Base-by-base conservation (phyloP, 2,329 filamentous ascomycete genomes). In the Arthrobotrys pseudoclavata region DNA sequence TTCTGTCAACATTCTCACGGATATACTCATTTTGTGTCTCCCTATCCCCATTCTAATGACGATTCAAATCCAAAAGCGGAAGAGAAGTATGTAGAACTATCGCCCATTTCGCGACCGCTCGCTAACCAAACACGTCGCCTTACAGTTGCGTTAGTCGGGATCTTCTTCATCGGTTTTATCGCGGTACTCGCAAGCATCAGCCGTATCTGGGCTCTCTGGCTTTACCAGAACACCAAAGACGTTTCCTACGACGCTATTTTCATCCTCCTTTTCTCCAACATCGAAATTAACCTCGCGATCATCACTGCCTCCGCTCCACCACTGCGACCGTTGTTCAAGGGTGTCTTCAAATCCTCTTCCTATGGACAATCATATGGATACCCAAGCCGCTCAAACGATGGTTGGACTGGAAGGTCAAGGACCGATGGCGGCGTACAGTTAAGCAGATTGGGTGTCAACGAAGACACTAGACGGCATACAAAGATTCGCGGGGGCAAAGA, bases 21-120 rank as follows among this genome's bases (percentile, higher is more conserved):
- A 88, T 71, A 71, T 86, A 10, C 72, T 86, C 62, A 85, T 88
- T 47, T 80, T 87, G 37, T 26, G 83, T 9, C 80, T 88, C 40
- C 86, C 87, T 0, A 84, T 88, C 71, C 83, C 85, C 24, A 85
- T 85, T n/a, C 83, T 88, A 9, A 85, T 86, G 83, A 80, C 82
- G 15, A 84, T 86, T 53, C 85, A 86, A 61, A 82, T 87, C 63
- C 84, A 83, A 2, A 79, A 81, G 4, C 80, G 81, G 6, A 84
- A 85, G 52, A 86, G 69, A 69, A 55, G 79, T 79, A 71, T 42
- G 52, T 2, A 31, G 7, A 26, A n/a, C 18, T 20, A 18, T 45
- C 18, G 18, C 18, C 34, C 24, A 40, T 63, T 26, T 31, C 29
- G 40, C 22, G 12, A 48, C 29, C 34, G n/a, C 48, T 47, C 9